Evolutionary conservation across 2,329 filamentous ascomycete species (phyloP).

Genomic region (Macroventuria anomochaeta): DNA sequence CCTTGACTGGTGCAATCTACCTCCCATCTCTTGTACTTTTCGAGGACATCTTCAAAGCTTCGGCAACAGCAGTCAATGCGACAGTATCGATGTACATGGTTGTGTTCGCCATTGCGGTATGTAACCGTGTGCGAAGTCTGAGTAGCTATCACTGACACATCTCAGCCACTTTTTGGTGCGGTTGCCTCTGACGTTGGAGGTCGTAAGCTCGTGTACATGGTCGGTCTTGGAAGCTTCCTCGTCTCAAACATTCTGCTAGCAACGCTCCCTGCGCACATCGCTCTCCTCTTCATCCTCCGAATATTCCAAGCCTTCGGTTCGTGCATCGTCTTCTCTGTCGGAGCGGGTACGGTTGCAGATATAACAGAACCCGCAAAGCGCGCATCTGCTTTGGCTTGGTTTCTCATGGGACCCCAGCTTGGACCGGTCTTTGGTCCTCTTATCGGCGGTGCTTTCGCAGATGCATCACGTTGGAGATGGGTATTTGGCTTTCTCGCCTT

Average conservation of each 20-base stretch:
- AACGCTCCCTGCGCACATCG: constrained; percentile 49
- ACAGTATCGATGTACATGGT: constrained; percentile 56
- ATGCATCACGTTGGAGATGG: constrained; percentile 52
- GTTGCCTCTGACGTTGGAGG: constrained; percentile 51
- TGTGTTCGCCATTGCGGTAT: constrained; percentile 51
- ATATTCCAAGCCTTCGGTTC: constrained; percentile 54
- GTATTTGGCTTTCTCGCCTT: constrained; percentile 51
- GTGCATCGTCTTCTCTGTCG: constrained; percentile 53
- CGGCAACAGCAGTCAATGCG: constrained; percentile 50
- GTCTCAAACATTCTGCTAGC: constrained; percentile 51
- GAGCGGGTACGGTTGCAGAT: constrained; percentile 55
- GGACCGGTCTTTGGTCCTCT: constrained; percentile 55
- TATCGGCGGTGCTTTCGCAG: constrained; percentile 51
- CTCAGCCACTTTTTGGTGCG: constrained; percentile 52
- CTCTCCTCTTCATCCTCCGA: constrained; percentile 49
- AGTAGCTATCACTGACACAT: constrained; percentile 10
- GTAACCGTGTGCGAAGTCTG: not conserved
- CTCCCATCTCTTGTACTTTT: constrained; percentile 52
- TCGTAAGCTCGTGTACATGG: constrained; percentile 51
- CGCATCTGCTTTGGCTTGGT: constrained; percentile 52
- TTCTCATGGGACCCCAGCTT: constrained; percentile 54
- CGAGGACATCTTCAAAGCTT: constrained; percentile 46
- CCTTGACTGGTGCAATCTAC: constrained; percentile 55
- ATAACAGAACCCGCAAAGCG: constrained; percentile 50
- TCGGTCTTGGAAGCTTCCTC: constrained; percentile 51